Conservation (phyloP, 2,329 filamentous ascomycete species). For the Ophiosphaerella herpotricha region DNA sequence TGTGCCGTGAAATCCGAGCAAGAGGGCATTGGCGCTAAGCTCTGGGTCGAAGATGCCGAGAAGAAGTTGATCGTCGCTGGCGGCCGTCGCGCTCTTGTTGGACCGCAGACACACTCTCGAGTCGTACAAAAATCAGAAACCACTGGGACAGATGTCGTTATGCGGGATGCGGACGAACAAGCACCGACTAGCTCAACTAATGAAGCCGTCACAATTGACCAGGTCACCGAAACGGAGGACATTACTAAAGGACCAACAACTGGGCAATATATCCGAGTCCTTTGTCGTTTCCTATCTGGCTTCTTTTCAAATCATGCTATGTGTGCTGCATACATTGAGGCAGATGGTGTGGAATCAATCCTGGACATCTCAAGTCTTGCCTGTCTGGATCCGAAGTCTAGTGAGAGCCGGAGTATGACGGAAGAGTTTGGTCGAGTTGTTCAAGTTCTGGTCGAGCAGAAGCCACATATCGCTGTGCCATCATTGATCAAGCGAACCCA, state of each 20-base stretch:
- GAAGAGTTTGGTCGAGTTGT: slow-evolving; percentile 75
- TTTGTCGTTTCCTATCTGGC: slow-evolving; percentile 75
- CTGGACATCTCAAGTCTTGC: slow-evolving; percentile 83
- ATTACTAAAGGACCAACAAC: slow-evolving; percentile 56
- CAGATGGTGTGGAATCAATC: slow-evolving; percentile 80
- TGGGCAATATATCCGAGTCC: slow-evolving; percentile 74
- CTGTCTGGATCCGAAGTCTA: slow-evolving; percentile 75
- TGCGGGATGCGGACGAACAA: slow-evolving; percentile 58
- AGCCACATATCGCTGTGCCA: slow-evolving; percentile 79
- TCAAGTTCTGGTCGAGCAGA: slow-evolving; percentile 77
- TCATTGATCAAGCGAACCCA: slow-evolving; percentile 78
- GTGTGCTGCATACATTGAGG: slow-evolving; percentile 74
- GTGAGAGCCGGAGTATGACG: slow-evolving; percentile 63
- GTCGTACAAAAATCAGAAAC: slow-evolving; percentile 16
- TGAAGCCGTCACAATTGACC: slow-evolving; percentile 40
- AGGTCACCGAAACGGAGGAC: slow-evolving; percentile 55
- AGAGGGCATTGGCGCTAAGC: slow-evolving; percentile 76
- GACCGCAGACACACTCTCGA: slow-evolving; percentile 46
- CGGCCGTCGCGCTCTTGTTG: slow-evolving; percentile 51
- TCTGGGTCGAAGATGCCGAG: slow-evolving; percentile 66
- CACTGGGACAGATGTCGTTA: slow-evolving; percentile 59
- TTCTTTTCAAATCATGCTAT: slow-evolving; percentile 77
- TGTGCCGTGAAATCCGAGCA: slow-evolving; percentile 71
- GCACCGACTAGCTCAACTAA: slow-evolving; percentile 4
- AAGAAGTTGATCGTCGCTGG: slow-evolving; percentile 66